These are phyloP conservation scores for Aspergillus flavus DNA, from an alignment of 2,329 filamentous ascomycete species.

Conservation along the genomic window DNA sequence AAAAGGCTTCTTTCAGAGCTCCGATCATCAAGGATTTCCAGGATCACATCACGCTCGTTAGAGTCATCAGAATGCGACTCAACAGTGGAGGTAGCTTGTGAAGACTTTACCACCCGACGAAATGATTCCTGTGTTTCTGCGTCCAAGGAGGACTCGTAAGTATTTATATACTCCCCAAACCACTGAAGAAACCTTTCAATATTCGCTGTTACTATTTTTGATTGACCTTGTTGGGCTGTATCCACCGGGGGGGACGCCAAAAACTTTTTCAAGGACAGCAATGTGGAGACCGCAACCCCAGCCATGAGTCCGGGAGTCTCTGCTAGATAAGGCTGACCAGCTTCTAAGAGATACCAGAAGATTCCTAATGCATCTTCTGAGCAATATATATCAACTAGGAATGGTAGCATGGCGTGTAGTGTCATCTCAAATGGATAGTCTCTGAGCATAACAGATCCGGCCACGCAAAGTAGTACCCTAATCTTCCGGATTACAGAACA, in stretches of 20 bases:
- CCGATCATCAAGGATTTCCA: conserved; percentile 78
- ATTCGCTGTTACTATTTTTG: conserved; percentile 73
- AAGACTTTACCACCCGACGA: conserved; percentile 67
- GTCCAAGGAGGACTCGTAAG: conserved; percentile 61
- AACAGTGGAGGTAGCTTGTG: conserved; percentile 66
- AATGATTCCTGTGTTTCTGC: conserved; percentile 60
- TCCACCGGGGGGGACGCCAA: conserved; percentile 73
- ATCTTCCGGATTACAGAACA: conserved; percentile 86
- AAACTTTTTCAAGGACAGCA: conserved; percentile 78
- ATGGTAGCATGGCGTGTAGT: conserved; percentile 75
- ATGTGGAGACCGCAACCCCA: conserved; percentile 75
- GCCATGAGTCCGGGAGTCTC: conserved; percentile 74
- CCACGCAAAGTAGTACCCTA: conserved; percentile 76
- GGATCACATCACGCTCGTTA: conserved; percentile 76
- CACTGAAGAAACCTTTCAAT: conserved; percentile 76
- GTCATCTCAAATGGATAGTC: conserved; percentile 91
- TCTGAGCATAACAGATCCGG: conserved; percentile 69
- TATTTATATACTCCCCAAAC: conserved; percentile 70
- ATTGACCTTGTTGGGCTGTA: conserved; percentile 83
- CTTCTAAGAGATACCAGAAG: conserved; percentile 76
- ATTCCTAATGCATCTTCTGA: conserved; percentile 88
- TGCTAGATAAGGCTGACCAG: conserved; percentile 66
- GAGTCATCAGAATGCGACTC: conserved; percentile 71
- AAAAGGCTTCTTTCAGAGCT: conserved; percentile 65
- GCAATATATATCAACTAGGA: conserved; percentile 80